These are phyloP conservation scores for Rhizopogon vinicolor DNA, from an alignment of 768 basidiomycete genomes.

Conservation along the genomic window DNA sequence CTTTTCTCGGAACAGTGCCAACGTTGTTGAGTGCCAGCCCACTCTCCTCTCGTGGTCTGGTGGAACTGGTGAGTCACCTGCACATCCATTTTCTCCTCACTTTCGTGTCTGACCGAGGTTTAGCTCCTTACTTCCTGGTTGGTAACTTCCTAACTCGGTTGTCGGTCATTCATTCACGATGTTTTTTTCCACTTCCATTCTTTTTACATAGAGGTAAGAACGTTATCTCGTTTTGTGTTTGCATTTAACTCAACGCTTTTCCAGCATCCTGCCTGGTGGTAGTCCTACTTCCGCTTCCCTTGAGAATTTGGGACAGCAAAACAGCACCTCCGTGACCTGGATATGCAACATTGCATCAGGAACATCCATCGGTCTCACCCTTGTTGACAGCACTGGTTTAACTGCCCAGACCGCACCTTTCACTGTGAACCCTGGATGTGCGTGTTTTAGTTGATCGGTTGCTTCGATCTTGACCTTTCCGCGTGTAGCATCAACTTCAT, in stretches of 20 bases:
- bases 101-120: neutral
- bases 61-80: constrained; percentile 43
- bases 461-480: constrained; percentile 7
- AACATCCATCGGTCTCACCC: constrained; percentile 48
- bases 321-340: constrained; percentile 49
- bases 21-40: constrained; percentile 55
- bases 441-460: constrained; percentile 17
- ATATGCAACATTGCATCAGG: constrained; percentile 45
- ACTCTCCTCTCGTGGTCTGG: constrained; percentile 49
- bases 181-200: neutral
- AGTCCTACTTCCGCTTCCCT: constrained; percentile 41
- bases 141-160: constrained; percentile 20
- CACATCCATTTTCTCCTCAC: neutral
- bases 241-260: neutral
- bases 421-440: constrained; percentile 45
- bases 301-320: constrained; percentile 38
- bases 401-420: constrained; percentile 48
- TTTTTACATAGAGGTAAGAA: constrained; percentile 34
- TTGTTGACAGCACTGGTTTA: constrained; percentile 59
- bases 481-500: constrained; percentile 28
- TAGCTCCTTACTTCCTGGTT: constrained; percentile 67
- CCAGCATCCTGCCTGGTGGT: constrained; percentile 52
- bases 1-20: constrained; percentile 30
- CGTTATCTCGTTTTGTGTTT: neutral
- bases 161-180: neutral